Evolutionary conservation across 2,329 filamentous ascomycete genomes (phyloP).

Genomic region (Aspergillus tamarii): DNA sequence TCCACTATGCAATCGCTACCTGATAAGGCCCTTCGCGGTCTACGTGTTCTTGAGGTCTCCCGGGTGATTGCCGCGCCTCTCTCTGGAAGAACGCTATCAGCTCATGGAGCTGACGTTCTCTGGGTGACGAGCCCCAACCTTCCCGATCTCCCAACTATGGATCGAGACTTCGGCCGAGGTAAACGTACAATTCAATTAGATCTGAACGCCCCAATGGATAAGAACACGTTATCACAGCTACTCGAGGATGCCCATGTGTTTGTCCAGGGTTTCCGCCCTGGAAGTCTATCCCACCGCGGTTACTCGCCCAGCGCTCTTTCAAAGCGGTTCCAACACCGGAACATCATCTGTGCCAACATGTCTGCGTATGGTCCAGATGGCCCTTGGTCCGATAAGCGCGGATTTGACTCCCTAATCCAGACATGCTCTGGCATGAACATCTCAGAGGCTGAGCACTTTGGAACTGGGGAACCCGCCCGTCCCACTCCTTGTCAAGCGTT

Average conservation of each 20-base stretch:
- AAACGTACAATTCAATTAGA: constrained; percentile 44
- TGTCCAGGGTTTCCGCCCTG: constrained; percentile 20
- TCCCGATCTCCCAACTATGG: constrained; percentile 38
- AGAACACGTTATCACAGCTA: constrained; percentile 31
- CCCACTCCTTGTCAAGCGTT: no score
- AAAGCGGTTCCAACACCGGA: no score
- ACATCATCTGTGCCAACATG: no score
- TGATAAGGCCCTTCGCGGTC: constrained; percentile 43
- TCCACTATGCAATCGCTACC: constrained; percentile 16
- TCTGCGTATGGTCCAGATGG: no score
- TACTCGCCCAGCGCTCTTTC: no score
- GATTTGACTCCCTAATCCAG: no score
- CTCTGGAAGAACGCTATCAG: constrained; percentile 41
- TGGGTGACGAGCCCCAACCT: constrained; percentile 43
- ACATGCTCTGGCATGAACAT: no score
- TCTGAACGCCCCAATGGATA: constrained; percentile 29
- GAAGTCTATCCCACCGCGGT: no score
- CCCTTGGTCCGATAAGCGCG: no score
- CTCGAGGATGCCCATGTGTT: constrained; percentile 44
- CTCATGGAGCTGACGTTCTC: constrained; percentile 46
- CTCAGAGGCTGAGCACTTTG: no score
- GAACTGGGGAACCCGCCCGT: no score
- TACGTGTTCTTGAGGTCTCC: constrained; percentile 44
- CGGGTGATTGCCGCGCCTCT: constrained; percentile 46
- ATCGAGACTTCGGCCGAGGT: constrained; percentile 41